Conservation (phyloP, 805 yeast genomes). For the Ogataea saltuana region DNA sequence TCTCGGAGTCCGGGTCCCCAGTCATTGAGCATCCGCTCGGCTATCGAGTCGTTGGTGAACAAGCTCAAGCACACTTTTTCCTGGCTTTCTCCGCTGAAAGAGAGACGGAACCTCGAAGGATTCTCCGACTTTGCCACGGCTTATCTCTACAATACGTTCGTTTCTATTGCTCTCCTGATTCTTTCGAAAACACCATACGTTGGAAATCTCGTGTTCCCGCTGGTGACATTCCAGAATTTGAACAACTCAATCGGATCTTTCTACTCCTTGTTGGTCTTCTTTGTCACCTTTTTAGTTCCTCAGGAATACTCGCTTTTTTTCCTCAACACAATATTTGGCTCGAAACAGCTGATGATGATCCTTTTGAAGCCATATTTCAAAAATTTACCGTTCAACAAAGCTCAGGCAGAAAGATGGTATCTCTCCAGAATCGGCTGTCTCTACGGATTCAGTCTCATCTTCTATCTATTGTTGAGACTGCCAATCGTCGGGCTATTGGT, state of each 20-base stretch:
- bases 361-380: slow-evolving; percentile 53
- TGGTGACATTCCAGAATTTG: slow-evolving; percentile 45
- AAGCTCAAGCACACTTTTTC: background rate
- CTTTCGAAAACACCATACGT: slow-evolving; percentile 43
- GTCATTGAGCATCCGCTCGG: background rate
- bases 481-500: slow-evolving; percentile 50
- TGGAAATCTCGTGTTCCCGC: slow-evolving; percentile 44
- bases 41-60: slow-evolving; percentile 3
- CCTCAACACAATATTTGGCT: slow-evolving; percentile 48
- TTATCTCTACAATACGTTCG: slow-evolving; percentile 30
- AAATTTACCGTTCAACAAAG: slow-evolving; percentile 43
- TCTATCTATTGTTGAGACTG: slow-evolving; percentile 42
- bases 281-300: slow-evolving; percentile 39
- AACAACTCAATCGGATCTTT: slow-evolving; percentile 47
- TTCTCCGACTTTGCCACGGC: slow-evolving; percentile 27
- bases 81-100: slow-evolving; percentile 7
- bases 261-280: slow-evolving; percentile 42
- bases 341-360: slow-evolving; percentile 44
- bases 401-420: slow-evolving; percentile 50
- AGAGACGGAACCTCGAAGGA: slow-evolving; percentile 11
- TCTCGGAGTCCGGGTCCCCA: slow-evolving; percentile 4
- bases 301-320: slow-evolving; percentile 37
- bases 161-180: slow-evolving; percentile 36
- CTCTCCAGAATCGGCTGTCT: slow-evolving; percentile 54
- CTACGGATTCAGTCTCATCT: slow-evolving; percentile 55